Evolutionary conservation across 495 filamentous ascomycete genomes (phyloP).

Genomic region (Tuber calosporum): DNA sequence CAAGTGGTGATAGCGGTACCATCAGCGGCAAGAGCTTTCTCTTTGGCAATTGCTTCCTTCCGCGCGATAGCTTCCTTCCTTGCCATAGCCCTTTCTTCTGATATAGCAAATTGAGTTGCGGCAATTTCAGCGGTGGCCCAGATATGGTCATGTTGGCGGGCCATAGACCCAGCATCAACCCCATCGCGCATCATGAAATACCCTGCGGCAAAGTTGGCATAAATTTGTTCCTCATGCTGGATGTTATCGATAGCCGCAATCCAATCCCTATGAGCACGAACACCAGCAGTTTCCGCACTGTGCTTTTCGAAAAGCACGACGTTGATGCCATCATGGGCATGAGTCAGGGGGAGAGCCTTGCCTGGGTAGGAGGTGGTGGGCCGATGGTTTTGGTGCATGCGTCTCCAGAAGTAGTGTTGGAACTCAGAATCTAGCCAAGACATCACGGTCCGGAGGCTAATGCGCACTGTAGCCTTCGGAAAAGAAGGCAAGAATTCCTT

Average conservation of each 20-base stretch:
- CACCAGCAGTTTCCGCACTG: background rate
- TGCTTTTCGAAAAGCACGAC: background rate
- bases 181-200: background rate
- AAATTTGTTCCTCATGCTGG: background rate
- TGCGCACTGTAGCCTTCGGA: background rate
- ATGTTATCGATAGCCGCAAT: background rate
- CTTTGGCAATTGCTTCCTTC: background rate
- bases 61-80: too few species aligned
- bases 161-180: background rate
- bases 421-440: background rate
- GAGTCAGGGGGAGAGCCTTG: background rate
- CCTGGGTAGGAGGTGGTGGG: background rate
- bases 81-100: too few species aligned
- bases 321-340: background rate
- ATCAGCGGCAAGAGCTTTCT: background rate
- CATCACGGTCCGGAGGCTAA: background rate
- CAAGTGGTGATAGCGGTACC: fast-evolving
- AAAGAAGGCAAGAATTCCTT: background rate
- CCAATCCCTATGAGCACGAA: background rate
- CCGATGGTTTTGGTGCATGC: too few species aligned
- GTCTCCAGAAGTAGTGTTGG: background rate
- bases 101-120: fast-evolving
- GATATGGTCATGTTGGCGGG: background rate
- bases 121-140: background rate
- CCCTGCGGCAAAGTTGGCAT: fast-evolving